These are phyloP conservation scores for Mixia osmundae DNA, from an alignment of 1,284 basidiomycete genomes.

Conservation along the genomic window DNA sequence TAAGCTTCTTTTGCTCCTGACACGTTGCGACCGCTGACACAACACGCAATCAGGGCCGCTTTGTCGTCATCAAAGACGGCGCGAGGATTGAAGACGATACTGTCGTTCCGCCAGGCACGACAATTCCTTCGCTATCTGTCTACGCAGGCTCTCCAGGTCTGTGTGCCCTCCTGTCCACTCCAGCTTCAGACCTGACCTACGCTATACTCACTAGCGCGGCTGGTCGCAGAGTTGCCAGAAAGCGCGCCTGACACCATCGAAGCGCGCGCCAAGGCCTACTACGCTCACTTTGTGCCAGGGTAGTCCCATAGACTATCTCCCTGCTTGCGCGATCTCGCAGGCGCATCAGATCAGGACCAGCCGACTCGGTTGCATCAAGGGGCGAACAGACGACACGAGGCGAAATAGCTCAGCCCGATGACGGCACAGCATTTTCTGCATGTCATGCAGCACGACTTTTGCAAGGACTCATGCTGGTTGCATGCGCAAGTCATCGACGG, in stretches of 20 bases:
- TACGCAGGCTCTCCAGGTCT: slow-evolving; percentile 75
- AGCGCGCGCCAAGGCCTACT: too few relatives aligned
- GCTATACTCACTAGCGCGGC: background rate
- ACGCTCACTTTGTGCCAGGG: too few relatives aligned
- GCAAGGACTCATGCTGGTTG: too few relatives aligned
- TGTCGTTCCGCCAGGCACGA: slow-evolving; percentile 72
- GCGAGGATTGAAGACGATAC: slow-evolving; percentile 67
- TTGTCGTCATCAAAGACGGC: slow-evolving; percentile 89
- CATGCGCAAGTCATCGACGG: too few relatives aligned
- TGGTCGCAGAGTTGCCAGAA: slow-evolving; percentile 7
- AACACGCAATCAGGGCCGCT: slow-evolving; percentile 49
- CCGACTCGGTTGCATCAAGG: too few relatives aligned
- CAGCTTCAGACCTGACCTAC: background rate
- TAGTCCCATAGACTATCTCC: too few relatives aligned
- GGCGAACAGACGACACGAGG: too few relatives aligned
- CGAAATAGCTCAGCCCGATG: too few relatives aligned
- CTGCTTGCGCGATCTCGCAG: too few relatives aligned
- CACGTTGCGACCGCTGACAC: background rate
- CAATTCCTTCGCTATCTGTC: slow-evolving; percentile 63
- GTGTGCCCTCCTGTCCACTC: background rate
- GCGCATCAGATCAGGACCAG: too few relatives aligned
- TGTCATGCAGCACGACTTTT: too few relatives aligned
- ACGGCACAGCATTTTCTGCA: too few relatives aligned
- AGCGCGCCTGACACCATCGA: slow-evolving; percentile 7
- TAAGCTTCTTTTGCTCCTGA: slow-evolving; percentile 25